phyloP scores from a whole-genome alignment of 805 yeast genomes.

The Ogataea chonburiensis region DNA sequence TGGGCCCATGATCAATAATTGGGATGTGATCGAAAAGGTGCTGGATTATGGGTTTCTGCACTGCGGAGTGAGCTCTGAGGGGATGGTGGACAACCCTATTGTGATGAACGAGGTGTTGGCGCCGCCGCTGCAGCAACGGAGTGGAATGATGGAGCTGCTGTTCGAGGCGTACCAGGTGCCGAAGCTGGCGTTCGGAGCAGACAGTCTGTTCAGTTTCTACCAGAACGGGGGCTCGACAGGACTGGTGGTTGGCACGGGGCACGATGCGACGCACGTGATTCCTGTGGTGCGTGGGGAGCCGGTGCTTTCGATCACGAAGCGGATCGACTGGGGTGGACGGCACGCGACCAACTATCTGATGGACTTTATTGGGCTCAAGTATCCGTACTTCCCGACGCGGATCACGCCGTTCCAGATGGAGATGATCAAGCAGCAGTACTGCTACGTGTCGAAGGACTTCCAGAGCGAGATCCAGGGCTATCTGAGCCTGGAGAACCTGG shows the following conservation, averaged over 20 bases:
- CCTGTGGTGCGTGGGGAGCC: constrained; percentile 80
- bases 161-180: constrained; percentile 84
- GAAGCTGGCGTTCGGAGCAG: constrained; percentile 76
- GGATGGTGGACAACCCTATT: constrained; percentile 71
- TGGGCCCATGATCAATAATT: constrained; percentile 81
- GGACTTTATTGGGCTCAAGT: constrained; percentile 69
- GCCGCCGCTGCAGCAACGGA: constrained; percentile 66
- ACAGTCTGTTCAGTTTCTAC: constrained; percentile 74
- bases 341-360: constrained; percentile 64
- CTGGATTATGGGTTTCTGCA: constrained; percentile 83
- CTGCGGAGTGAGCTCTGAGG: constrained; percentile 58
- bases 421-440: constrained; percentile 67
- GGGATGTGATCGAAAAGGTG: constrained; percentile 85
- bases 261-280: constrained; percentile 77
- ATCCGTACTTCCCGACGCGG: constrained; percentile 87
- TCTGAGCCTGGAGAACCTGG: constrained; percentile 63
- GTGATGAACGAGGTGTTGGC: constrained; percentile 79
- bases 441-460: constrained; percentile 74
- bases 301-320: constrained; percentile 60
- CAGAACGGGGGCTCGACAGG: constrained; percentile 62
- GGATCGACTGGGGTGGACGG: constrained; percentile 92
- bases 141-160: constrained; percentile 72
- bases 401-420: constrained; percentile 63
- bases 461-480: constrained; percentile 55
- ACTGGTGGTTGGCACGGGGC: constrained; percentile 78